These are phyloP conservation scores for Colletotrichum trifolii DNA, from an alignment of 2,329 filamentous ascomycete genomes.

Conservation along the genomic window DNA sequence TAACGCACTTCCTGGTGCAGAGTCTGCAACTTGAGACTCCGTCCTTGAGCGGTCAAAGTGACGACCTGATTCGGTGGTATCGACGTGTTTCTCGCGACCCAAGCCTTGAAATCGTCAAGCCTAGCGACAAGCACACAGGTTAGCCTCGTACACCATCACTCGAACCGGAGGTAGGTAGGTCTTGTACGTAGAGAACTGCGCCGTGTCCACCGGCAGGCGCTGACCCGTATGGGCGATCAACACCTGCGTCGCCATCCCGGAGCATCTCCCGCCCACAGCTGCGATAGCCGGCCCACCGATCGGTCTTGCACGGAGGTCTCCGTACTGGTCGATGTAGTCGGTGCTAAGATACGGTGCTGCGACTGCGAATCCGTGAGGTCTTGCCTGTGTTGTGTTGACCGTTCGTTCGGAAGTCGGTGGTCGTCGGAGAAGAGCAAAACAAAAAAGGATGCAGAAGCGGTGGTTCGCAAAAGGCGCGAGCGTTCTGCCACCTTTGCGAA, in stretches of 20 bases:
- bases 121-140: constrained; percentile 52
- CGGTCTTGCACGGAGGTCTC: constrained; percentile 5
- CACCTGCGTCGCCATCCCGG: constrained; percentile 87
- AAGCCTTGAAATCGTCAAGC: constrained; percentile 85
- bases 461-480: constrained; percentile 25
- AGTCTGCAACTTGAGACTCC: constrained; percentile 83
- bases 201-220: constrained; percentile 81
- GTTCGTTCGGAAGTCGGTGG: neutral
- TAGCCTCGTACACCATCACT: constrained; percentile 3
- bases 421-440: neutral
- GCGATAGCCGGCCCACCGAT: constrained; percentile 28
- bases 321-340: too few species aligned
- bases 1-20: constrained; percentile 79
- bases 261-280: constrained; percentile 54
- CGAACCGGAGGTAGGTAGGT: neutral
- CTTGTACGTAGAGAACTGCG: constrained; percentile 77
- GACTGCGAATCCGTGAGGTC: neutral
- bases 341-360: too few species aligned
- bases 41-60: constrained; percentile 85
- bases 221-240: constrained; percentile 94
- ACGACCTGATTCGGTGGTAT: constrained; percentile 86
- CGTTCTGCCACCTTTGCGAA: neutral
- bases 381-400: neutral
- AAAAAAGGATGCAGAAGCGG: constrained; percentile 8
- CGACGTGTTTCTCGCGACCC: constrained; percentile 79